phyloP scores from a whole-genome alignment of 495 filamentous ascomycete genomes.

The Bacidia gigantensis region DNA sequence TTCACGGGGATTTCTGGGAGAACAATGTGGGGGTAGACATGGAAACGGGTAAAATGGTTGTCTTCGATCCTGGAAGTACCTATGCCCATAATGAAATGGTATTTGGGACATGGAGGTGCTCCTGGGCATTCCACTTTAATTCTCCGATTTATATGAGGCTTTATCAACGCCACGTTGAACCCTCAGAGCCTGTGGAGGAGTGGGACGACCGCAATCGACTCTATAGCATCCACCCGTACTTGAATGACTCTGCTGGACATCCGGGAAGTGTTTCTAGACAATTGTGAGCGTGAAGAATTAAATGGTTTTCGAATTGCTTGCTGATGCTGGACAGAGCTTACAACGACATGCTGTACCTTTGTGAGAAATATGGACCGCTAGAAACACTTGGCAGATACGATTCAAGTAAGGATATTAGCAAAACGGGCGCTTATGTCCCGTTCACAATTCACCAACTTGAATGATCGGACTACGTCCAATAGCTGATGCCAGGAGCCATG shows the following conservation, averaged over 20 bases:
- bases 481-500: neutral
- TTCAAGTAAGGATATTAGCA: constrained; percentile 17
- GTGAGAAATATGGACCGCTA: constrained; percentile 25
- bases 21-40: constrained; percentile 30
- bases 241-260: constrained; percentile 23
- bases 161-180: constrained; percentile 21
- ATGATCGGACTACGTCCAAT: constrained; percentile 5
- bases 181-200: constrained; percentile 13
- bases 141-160: constrained; percentile 15
- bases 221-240: constrained; percentile 20
- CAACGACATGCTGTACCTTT: constrained; percentile 27
- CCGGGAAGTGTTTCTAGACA: constrained; percentile 21
- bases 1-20: constrained; percentile 39
- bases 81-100: constrained; percentile 41
- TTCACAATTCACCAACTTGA: constrained; percentile 17
- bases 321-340: constrained; percentile 18
- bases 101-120: constrained; percentile 26
- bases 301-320: neutral
- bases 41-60: constrained; percentile 21
- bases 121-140: constrained; percentile 15
- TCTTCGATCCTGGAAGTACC: constrained; percentile 36
- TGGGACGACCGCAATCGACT: constrained; percentile 18
- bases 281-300: constrained; percentile 18
- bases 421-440: constrained; percentile 16
- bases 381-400: constrained; percentile 21